Conservation (phyloP, 257 asterid genomes). For the Plectranthus barbatus region DNA sequence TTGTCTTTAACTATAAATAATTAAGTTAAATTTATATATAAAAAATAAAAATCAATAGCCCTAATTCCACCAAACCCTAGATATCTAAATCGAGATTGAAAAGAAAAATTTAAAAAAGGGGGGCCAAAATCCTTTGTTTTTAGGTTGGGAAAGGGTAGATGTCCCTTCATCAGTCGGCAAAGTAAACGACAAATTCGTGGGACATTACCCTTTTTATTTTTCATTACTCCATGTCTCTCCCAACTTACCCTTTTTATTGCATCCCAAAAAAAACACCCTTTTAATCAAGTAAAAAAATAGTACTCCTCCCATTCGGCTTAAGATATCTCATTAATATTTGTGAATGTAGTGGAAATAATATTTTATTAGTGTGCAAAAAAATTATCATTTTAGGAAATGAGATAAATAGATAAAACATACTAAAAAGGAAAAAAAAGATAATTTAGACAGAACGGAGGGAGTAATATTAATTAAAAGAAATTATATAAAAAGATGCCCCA, state of each 20-base stretch:
- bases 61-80: constrained; percentile 1
- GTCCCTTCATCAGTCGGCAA: constrained; percentile 15
- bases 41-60: not conserved
- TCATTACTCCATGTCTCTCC: not conserved
- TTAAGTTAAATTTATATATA: not conserved
- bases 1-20: not conserved
- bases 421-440: too few relatives aligned
- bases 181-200: constrained; percentile 13
- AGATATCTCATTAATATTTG: too few relatives aligned
- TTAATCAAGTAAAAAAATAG: not conserved
- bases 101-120: not conserved
- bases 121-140: not conserved
- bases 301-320: too few relatives aligned
- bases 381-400: too few relatives aligned
- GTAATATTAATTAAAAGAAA: too few relatives aligned
- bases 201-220: not conserved
- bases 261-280: too few relatives aligned
- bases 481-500: too few relatives aligned
- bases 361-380: too few relatives aligned
- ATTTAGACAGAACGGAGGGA: too few relatives aligned
- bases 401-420: too few relatives aligned
- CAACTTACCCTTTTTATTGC: not conserved
- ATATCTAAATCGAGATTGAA: not conserved
- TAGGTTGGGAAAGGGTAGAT: constrained; percentile 1
- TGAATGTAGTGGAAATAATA: too few relatives aligned